Percentiles rank a stretch among this genome's conserved stretches.
These are phyloP conservation scores for Endocalyx cinctus DNA, from an alignment of 2,329 filamentous ascomycete genomes.

Conservation along the genomic window DNA sequence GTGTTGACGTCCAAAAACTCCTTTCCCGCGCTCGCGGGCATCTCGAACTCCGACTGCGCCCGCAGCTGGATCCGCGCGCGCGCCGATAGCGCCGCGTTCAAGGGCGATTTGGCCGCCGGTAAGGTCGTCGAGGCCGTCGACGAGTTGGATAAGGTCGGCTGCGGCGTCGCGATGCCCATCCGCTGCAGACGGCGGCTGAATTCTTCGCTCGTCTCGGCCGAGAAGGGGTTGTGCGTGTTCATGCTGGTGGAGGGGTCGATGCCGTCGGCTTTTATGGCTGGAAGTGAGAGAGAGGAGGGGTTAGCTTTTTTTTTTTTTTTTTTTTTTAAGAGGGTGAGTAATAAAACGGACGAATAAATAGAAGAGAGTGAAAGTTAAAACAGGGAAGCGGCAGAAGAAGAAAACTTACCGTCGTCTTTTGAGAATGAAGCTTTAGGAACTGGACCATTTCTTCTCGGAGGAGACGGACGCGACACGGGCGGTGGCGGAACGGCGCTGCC, in stretches of 20 bases:
- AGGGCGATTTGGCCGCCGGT: conserved; percentile 7
- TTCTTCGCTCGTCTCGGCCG: no score
- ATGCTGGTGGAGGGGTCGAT: conserved; percentile 35
- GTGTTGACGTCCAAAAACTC: conserved; percentile 46
- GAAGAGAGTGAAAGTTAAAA: not conserved
- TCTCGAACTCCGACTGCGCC: conserved; percentile 41
- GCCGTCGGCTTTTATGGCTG: conserved; percentile 37
- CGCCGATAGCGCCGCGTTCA: conserved; percentile 43
- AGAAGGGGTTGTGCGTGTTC: conserved; percentile 26
- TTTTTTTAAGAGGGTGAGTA: not conserved
- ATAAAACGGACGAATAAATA: not conserved
- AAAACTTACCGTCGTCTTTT: conserved; percentile 31
- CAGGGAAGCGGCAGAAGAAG: conserved; percentile 1
- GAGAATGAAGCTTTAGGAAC: conserved; percentile 16
- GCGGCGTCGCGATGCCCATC: conserved; percentile 52
- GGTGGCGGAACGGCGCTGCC: conserved; percentile 5
- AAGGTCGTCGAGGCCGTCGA: conserved; percentile 35
- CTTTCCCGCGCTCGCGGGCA: conserved; percentile 32
- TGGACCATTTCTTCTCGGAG: conserved; percentile 4
- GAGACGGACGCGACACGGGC: conserved; percentile 2
- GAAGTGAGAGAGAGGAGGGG: conserved; percentile 1
- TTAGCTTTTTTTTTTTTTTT: conserved; percentile 1
- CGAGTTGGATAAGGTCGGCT: conserved; percentile 49
- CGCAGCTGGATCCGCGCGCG: conserved; percentile 44
- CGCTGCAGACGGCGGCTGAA: conserved; percentile 48